phyloP scores from a whole-genome alignment of 2,329 filamentous ascomycete species.

The Bipolaris cookei region DNA sequence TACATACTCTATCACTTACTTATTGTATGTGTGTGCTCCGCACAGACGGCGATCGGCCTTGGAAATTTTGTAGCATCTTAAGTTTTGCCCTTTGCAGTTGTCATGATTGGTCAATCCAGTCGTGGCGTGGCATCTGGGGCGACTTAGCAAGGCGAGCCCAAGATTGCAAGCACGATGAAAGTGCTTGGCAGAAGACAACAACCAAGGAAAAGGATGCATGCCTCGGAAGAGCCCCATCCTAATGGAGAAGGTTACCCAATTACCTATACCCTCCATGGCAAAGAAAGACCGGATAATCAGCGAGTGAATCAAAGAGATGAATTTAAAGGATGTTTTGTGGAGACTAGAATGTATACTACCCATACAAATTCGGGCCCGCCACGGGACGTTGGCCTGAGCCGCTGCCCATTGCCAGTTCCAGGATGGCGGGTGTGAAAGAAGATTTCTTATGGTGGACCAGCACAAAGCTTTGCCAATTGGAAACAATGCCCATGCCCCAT shows the following conservation, averaged over 20 bases:
- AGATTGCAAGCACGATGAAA: background rate
- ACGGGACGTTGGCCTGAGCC: constrained; percentile 17
- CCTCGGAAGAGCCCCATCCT: background rate
- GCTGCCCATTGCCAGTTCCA: constrained; percentile 1
- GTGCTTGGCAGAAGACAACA: background rate
- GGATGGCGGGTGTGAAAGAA: background rate
- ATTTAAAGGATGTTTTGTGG: constrained; percentile 7
- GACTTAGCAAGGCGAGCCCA: background rate
- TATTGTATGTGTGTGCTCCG: background rate
- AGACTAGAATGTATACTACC: constrained; percentile 8
- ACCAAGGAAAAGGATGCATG: background rate
- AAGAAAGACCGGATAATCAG: background rate
- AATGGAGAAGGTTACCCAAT: background rate
- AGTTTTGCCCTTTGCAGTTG: background rate
- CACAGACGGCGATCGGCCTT: background rate
- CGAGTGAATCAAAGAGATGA: constrained; percentile 2
- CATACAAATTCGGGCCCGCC: constrained; percentile 13
- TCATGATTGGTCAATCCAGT: background rate
- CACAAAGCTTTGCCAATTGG: background rate
- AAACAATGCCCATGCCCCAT: background rate
- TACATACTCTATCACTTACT: background rate
- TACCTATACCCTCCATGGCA: constrained; percentile 2
- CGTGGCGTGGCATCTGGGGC: background rate
- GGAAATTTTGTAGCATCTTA: background rate
- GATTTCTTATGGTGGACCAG: background rate